A percentile compares a stretch with the other conserved stretches of the same genome.
Conservation (phyloP, 805 yeast species). For the Candida nonsorbophila region DNA sequence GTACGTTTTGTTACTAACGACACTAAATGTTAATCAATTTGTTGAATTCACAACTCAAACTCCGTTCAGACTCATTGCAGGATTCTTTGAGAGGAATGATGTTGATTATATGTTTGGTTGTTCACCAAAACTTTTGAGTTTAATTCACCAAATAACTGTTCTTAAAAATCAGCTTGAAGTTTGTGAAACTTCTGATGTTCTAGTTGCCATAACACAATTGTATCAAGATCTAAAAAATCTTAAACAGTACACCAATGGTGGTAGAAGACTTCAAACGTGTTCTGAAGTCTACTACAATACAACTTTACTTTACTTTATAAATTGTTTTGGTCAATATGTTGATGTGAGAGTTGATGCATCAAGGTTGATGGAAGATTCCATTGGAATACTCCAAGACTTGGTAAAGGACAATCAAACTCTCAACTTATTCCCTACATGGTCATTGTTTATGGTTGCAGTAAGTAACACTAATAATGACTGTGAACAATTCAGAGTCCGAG, state of each 20-base stretch:
- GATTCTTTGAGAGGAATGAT: slow-evolving; percentile 13
- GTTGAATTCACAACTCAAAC: slow-evolving; percentile 8
- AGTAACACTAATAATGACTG: slow-evolving; percentile 6
- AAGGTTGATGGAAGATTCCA: slow-evolving; percentile 4
- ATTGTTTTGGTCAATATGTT: slow-evolving; percentile 2
- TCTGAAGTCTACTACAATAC: slow-evolving; percentile 14
- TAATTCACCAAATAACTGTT: slow-evolving; percentile 12
- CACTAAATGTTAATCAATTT: slow-evolving; percentile 13
- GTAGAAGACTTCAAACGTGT: slow-evolving; percentile 9
- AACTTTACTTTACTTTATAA: slow-evolving; percentile 9
- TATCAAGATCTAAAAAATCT: slow-evolving; percentile 6
- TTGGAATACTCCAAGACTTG: slow-evolving; percentile 6
- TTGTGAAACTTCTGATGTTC: slow-evolving; percentile 7
- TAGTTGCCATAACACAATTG: no score
- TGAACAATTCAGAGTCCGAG: slow-evolving; percentile 11
- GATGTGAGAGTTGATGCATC: slow-evolving; percentile 1
- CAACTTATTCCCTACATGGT: slow-evolving; percentile 24
- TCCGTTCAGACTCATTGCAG: slow-evolving; percentile 17
- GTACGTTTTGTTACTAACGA: slow-evolving; percentile 18
- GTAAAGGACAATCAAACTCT: not conserved
- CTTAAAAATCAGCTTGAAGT: slow-evolving; percentile 10
- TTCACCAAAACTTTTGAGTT: slow-evolving; percentile 19
- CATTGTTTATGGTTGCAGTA: slow-evolving; percentile 16
- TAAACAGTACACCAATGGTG: slow-evolving; percentile 1
- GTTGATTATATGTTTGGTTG: slow-evolving; percentile 30